phyloP scores from a whole-genome alignment of 2,329 filamentous ascomycete genomes.

The Cephalotrichum gorgonifer region DNA sequence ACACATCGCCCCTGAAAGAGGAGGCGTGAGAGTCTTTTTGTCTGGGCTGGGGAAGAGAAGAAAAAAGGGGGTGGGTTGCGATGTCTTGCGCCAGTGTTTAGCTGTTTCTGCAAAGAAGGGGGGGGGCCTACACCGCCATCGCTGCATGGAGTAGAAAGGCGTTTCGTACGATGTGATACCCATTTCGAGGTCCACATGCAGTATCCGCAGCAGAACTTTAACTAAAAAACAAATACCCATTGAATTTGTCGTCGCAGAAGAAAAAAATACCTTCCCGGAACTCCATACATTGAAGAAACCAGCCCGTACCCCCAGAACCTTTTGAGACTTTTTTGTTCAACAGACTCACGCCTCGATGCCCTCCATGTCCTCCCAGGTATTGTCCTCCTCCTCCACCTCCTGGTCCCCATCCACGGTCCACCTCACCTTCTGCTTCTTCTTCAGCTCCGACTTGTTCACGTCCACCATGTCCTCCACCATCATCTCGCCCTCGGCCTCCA shows the following conservation, averaged over 20 bases:
- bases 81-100: too few species aligned
- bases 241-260: not conserved
- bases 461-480: constrained; percentile 11
- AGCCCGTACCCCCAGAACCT: constrained; percentile 7
- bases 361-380: constrained; percentile 24
- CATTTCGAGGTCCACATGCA: not conserved
- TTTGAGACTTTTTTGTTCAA: not conserved
- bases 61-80: too few species aligned
- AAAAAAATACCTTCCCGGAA: constrained; percentile 2
- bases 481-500: constrained; percentile 6
- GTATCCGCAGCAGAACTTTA: not conserved
- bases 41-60: not conserved
- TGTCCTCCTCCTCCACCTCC: constrained; percentile 12
- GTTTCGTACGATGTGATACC: not conserved
- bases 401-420: constrained; percentile 14
- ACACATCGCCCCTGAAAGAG: constrained; percentile 9
- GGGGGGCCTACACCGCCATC: not conserved
- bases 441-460: constrained; percentile 31
- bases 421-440: constrained; percentile 8
- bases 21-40: not conserved
- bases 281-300: constrained; percentile 2
- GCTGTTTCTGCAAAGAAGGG: not conserved
- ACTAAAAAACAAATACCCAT: not conserved
- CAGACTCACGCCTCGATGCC: constrained; percentile 23
- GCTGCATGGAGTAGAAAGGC: not conserved